Conservation (phyloP, 768 basidiomycete genomes). For the Mycena metata region DNA sequence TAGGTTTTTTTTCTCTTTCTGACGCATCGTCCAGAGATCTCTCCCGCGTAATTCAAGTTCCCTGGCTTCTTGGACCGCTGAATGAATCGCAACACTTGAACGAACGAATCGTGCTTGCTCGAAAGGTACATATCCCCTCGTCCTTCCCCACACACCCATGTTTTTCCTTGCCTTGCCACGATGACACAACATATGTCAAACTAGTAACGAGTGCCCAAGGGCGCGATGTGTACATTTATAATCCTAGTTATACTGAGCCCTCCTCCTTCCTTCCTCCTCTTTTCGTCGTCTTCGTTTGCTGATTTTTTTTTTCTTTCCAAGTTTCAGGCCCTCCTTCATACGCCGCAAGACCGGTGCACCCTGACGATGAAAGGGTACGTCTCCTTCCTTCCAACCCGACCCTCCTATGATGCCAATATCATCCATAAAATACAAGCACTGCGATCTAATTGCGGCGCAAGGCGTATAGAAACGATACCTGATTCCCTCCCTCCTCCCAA, state of each 20-base stretch:
- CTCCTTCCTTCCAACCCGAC: neutral
- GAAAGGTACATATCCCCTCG: neutral
- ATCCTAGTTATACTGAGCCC: conserved; percentile 49
- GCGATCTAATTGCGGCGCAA: conserved; percentile 6
- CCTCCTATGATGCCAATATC: conserved; percentile 26
- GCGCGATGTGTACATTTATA: conserved; percentile 23
- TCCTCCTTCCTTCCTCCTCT: neutral
- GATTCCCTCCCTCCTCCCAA: conserved; percentile 8
- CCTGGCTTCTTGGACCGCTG: no score
- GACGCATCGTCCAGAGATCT: no score
- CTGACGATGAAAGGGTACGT: conserved; percentile 2
- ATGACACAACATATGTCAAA: conserved; percentile 20
- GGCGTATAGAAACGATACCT: conserved; percentile 28
- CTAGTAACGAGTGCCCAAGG: conserved; percentile 20
- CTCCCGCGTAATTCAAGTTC: no score
- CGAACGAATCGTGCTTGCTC: no score
- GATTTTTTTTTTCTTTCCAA: neutral
- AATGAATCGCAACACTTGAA: no score
- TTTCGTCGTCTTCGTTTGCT: neutral
- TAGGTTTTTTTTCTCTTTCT: no score
- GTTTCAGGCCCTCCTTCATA: neutral
- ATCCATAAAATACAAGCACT: conserved; percentile 36
- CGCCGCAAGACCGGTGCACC: no score
- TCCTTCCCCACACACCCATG: no score
- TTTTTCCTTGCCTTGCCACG: neutral